phyloP scores from a whole-genome alignment of 108 stramenopile species.

The Fistulifera pelliculosa region DNA sequence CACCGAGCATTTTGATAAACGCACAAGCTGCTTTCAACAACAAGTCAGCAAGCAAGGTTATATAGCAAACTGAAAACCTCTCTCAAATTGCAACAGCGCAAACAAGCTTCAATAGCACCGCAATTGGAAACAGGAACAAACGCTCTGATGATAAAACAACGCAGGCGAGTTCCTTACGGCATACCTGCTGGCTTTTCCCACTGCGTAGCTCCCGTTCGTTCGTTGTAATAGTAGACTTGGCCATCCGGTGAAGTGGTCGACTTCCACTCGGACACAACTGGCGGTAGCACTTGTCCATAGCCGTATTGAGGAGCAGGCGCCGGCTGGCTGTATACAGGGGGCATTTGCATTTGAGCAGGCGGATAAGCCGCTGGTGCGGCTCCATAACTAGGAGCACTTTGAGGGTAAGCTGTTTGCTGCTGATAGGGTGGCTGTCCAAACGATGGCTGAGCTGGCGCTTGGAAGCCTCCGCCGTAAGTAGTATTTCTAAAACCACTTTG shows the following conservation, averaged over 20 bases:
- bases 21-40: no score
- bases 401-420: constrained; percentile 4
- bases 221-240: constrained; percentile 88
- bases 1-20: no score
- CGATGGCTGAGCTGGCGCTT: constrained; percentile 33
- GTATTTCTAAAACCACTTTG: neutral
- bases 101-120: no score
- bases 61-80: no score
- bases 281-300: constrained; percentile 19
- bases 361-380: constrained; percentile 28
- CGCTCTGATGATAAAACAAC: no score
- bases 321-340: constrained; percentile 11
- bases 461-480: constrained; percentile 5
- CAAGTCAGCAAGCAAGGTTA: no score
- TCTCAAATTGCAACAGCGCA: no score
- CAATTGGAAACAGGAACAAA: neutral
- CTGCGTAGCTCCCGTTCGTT: constrained; percentile 68
- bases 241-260: constrained; percentile 63
- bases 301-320: neutral
- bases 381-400: neutral
- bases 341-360: constrained; percentile 29
- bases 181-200: constrained; percentile 86
- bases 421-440: constrained; percentile 17
- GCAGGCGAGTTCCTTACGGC: constrained; percentile 28
- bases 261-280: constrained; percentile 47